Percentiles rank a stretch among this genome's conserved stretches.
Conservation (phyloP, 2,329 filamentous ascomycete species). For the Aaosphaeria arxii region DNA sequence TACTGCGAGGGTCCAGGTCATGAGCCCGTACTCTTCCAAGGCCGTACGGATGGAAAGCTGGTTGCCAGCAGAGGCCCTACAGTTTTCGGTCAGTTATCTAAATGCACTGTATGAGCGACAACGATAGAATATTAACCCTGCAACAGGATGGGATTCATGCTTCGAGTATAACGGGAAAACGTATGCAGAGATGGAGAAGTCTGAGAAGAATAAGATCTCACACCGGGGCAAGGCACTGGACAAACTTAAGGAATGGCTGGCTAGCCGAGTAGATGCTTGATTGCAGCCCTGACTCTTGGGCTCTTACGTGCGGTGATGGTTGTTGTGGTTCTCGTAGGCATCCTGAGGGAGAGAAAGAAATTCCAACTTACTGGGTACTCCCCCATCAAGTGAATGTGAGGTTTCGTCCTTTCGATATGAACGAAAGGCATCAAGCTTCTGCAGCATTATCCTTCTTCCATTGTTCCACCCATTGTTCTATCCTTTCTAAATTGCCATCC, state of each 20-base stretch:
- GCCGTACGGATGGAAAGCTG: conserved; percentile 80
- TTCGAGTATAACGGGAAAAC: conserved; percentile 90
- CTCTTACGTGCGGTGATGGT: too few species aligned
- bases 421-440: too few species aligned
- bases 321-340: too few species aligned
- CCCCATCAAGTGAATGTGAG: too few species aligned
- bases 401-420: too few species aligned
- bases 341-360: too few species aligned
- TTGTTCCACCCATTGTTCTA: conserved; percentile 75
- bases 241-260: conserved; percentile 82
- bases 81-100: conserved; percentile 67
- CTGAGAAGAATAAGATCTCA: conserved; percentile 85
- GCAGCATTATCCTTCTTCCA: conserved; percentile 69
- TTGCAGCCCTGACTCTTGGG: too few species aligned
- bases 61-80: conserved; percentile 77
- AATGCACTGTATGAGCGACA: too few species aligned
- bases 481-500: conserved; percentile 81
- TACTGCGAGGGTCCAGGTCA: conserved; percentile 83
- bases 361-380: too few species aligned
- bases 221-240: conserved; percentile 84
- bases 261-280: conserved; percentile 37
- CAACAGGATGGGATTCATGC: conserved; percentile 85
- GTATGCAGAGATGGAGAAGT: conserved; percentile 92
- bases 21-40: conserved; percentile 86
- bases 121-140: conserved; percentile 2